These are phyloP conservation scores for Juglanconis sp. DNA, from an alignment of 2,329 filamentous ascomycete genomes.

Conservation along the genomic window DNA sequence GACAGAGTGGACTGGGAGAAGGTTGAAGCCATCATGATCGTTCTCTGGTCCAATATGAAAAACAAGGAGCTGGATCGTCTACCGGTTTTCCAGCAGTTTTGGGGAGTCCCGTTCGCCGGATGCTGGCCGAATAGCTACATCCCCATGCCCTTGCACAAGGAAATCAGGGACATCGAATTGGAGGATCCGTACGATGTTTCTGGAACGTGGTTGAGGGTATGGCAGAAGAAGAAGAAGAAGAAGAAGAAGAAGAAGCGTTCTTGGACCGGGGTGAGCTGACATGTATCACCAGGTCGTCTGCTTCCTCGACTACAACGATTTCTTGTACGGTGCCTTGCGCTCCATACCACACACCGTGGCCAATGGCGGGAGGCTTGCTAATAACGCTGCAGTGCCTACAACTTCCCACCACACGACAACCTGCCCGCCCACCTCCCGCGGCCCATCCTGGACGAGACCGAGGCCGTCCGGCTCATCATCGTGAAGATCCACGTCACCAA, in stretches of 20 bases:
- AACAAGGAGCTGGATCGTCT: conserved; percentile 41
- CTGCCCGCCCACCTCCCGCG: conserved; percentile 42
- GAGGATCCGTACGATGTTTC: conserved; percentile 69
- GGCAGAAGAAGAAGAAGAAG: conserved; percentile 18
- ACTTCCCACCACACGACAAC: conserved; percentile 53
- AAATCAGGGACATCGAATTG: conserved; percentile 43
- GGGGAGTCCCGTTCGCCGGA: conserved; percentile 54
- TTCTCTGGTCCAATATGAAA: conserved; percentile 61
- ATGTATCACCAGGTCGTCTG: conserved; percentile 35
- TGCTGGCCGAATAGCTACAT: conserved; percentile 50
- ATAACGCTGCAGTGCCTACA: conserved; percentile 52
- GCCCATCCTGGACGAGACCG: conserved; percentile 55
- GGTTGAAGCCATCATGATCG: conserved; percentile 70
- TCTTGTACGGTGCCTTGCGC: conserved; percentile 40
- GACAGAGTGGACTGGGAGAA: conserved; percentile 74
- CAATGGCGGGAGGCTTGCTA: not conserved
- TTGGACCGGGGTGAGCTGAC: not conserved
- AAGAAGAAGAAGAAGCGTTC: conserved; percentile 1
- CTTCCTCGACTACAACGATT: conserved; percentile 66
- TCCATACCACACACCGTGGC: too few species aligned
- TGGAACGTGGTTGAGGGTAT: conserved; percentile 68
- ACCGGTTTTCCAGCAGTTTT: conserved; percentile 49
- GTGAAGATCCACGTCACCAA: conserved; percentile 63
- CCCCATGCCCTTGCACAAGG: conserved; percentile 31
- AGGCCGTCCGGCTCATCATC: conserved; percentile 68